A percentile compares a stretch with the other conserved stretches of the same genome.
These are phyloP conservation scores for Leishmania guyanensis DNA, from an alignment of 208 protist species.

Conservation along the genomic window DNA sequence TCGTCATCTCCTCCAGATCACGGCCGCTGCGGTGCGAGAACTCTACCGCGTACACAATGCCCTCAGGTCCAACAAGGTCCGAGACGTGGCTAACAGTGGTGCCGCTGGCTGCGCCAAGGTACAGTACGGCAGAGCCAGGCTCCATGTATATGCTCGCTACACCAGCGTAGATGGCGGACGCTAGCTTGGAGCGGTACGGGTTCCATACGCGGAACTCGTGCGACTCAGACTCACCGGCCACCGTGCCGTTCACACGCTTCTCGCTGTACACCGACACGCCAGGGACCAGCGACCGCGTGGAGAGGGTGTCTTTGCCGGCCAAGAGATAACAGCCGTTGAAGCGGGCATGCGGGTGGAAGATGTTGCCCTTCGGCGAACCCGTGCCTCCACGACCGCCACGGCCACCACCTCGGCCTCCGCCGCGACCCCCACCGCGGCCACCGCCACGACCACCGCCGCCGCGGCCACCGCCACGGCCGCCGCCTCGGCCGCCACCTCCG, in stretches of 20 bases:
- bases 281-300: conserved; percentile 97
- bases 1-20: conserved; percentile 99
- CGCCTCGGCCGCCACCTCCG: conserved; percentile 40
- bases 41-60: conserved; percentile 99
- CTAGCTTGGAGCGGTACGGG: conserved; percentile 99
- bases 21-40: conserved; percentile 99
- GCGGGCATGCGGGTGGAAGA: conserved; percentile 97
- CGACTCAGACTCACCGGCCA: conserved; percentile 70
- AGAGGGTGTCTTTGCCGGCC: conserved; percentile 97
- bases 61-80: conserved; percentile 99
- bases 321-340: conserved; percentile 98
- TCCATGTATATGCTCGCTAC: conserved; percentile 98
- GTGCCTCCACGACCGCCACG: conserved; percentile 58
- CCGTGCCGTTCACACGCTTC: conserved; percentile 96
- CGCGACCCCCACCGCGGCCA: conserved; percentile 53
- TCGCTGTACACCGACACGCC: conserved; percentile 99
- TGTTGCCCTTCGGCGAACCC: conserved; percentile 65
- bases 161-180: conserved; percentile 98
- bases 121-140: conserved; percentile 98
- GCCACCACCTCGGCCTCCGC: conserved; percentile 59
- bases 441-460: conserved; percentile 55
- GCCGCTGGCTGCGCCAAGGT: conserved; percentile 99
- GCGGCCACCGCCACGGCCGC: conserved; percentile 55
- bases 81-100: conserved; percentile 99
- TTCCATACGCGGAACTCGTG: conserved; percentile 99